Percentiles rank a stretch among this genome's conserved stretches.
Evolutionary conservation across 352 stramenopile species (phyloP).

Genomic region (Plasmopara muralis): DNA sequence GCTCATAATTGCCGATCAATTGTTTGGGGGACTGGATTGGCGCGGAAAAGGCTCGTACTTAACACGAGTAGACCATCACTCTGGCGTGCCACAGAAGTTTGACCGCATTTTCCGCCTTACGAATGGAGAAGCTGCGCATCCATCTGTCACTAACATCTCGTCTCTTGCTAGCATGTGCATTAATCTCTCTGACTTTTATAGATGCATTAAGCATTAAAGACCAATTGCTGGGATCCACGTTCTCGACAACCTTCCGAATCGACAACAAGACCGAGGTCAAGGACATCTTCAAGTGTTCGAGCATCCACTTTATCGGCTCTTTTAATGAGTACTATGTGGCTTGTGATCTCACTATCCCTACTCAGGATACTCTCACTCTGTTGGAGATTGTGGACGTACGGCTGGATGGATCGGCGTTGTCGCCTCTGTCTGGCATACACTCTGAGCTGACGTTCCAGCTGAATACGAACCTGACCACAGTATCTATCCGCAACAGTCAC

Average conservation of each 20-base stretch:
- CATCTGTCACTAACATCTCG: not conserved
- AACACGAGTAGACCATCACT: conserved; percentile 18
- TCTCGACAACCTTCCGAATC: conserved; percentile 39
- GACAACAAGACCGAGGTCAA: conserved; percentile 41
- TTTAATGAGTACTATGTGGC: conserved; percentile 83
- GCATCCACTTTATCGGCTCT: conserved; percentile 52
- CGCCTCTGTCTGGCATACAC: conserved; percentile 35
- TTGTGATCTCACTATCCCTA: conserved; percentile 43
- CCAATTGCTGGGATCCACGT: not conserved
- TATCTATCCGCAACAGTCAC: conserved; percentile 44
- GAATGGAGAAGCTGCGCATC: conserved; percentile 17
- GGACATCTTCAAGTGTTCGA: conserved; percentile 64
- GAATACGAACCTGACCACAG: conserved; percentile 21
- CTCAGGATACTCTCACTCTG: conserved; percentile 20
- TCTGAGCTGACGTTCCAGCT: conserved; percentile 45
- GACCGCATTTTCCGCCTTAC: not conserved
- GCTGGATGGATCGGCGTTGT: conserved; percentile 37
- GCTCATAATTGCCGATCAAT: conserved; percentile 23
- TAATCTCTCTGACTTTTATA: not conserved
- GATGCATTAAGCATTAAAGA: conserved; percentile 6
- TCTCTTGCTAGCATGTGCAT: conserved; percentile 2
- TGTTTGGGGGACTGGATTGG: conserved; percentile 19
- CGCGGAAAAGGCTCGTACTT: conserved; percentile 26
- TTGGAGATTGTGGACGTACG: conserved; percentile 40
- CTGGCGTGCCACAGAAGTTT: not conserved